Evolutionary conservation across 2,329 filamentous ascomycete species (phyloP), one percentile per base, ranked within the genome.

Genomic region (Thelonectria olida): DNA sequence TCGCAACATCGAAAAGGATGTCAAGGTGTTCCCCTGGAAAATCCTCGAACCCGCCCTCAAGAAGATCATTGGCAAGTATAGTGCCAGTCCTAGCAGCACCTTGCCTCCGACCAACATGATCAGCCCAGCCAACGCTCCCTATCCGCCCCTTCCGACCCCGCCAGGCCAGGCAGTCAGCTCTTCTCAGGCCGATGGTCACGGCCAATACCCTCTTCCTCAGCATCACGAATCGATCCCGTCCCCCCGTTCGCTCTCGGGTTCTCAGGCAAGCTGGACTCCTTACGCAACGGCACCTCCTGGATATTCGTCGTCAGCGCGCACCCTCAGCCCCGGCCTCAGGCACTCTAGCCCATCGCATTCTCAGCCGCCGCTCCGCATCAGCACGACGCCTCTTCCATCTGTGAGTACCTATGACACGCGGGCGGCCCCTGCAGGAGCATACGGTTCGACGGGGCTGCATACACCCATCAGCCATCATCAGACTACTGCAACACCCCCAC

Each of bases 61-160:
- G 85, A 99, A 99, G 83, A 98, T 99, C 73, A 97, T 99, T 75
- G 90, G 92, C 72, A 99, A 99, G 90, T 99, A 98, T 76, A 85
- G 83, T 72, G 82, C 82, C n/a, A 83, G 76, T 64, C 81, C 81
- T 2, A 77, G 76, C 63, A 76, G 77, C 65, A 75, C 75, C 3
- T 60, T 78, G 36, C 74, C 77, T 1, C 74, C 77, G 1, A 68
- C 77, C 34, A 81, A 76, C 63, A 73, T 84, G 67, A 73, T 82
- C 64, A 77, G 78, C 1, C 76, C 81, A 2, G 67, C 75, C 50
- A 78, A 73, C 10, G 65, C 72, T 10, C 75, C 79, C 0, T 85
- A 83, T 60, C 77, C 78, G 2, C 72, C 79, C 7, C 72, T 84
- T 15, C 81, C 82, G 10, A 83, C 82, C n/a, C 82, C 83, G 1